Conservation (phyloP, 805 yeast genomes). For the Tetrapisispora phaffii region DNA sequence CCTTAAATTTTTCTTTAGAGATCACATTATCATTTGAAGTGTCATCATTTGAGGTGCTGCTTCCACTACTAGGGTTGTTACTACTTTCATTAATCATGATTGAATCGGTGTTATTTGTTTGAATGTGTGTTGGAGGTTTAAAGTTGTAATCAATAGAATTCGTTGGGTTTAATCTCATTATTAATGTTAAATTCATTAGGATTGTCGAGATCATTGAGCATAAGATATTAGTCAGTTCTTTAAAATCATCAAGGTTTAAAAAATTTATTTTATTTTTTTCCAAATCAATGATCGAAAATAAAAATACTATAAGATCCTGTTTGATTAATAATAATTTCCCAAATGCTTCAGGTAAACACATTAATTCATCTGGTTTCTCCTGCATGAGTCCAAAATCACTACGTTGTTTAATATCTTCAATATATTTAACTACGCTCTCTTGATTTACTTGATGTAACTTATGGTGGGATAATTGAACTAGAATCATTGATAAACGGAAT, state of each 20-base stretch:
- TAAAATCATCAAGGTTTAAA: conserved; percentile 9
- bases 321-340: conserved; percentile 14
- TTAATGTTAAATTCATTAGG: conserved; percentile 17
- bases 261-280: not conserved
- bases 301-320: conserved; percentile 11
- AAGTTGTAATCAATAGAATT: conserved; percentile 23
- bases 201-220: conserved; percentile 18
- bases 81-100: not conserved
- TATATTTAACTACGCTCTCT: not conserved
- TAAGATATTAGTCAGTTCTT: conserved; percentile 12
- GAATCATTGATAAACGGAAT: conserved; percentile 20
- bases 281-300: conserved; percentile 12
- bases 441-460: conserved; percentile 2
- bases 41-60: not conserved
- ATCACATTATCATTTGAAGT: not conserved
- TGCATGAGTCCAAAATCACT: not conserved
- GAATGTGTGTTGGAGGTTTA: conserved; percentile 8
- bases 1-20: not conserved
- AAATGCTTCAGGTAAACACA: conserved; percentile 9
- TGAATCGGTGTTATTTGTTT: not conserved
- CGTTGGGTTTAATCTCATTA: conserved; percentile 23
- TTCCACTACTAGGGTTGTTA: not conserved
- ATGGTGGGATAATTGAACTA: conserved; percentile 18
- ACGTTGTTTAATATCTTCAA: not conserved
- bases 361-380: not conserved